Evolutionary conservation across 345 rosid species (phyloP).

Genomic region (Populus davidiana): DNA sequence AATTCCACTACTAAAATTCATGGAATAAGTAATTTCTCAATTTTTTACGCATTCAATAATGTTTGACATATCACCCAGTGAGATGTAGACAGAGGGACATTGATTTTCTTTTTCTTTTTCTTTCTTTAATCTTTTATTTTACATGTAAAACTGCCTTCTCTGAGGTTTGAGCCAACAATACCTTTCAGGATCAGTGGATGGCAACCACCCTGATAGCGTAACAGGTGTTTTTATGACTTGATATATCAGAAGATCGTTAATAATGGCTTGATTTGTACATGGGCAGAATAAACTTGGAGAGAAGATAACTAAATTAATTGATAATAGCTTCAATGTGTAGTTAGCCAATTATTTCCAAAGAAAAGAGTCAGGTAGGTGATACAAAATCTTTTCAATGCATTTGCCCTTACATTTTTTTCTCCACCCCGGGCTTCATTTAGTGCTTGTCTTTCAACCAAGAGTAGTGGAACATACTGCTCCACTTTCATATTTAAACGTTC

Average conservation of each 20-base stretch:
- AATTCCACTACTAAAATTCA: neutral
- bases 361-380: neutral
- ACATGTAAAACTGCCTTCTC: neutral
- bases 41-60: neutral
- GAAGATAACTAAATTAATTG: neutral
- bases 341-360: neutral
- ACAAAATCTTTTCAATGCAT: neutral
- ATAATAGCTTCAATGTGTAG: neutral
- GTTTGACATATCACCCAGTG: neutral
- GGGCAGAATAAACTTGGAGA: neutral
- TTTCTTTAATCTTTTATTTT: neutral
- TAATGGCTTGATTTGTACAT: neutral
- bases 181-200: neutral
- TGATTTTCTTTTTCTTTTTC: neutral
- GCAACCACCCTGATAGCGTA: neutral
- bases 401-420: slow-evolving; percentile 71
- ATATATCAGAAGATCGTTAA: neutral
- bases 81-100: neutral
- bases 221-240: neutral
- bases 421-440: slow-evolving; percentile 40
- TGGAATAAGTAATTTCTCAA: neutral
- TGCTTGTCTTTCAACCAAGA: slow-evolving; percentile 39
- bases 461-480: slow-evolving; percentile 33
- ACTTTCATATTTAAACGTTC: slow-evolving; percentile 30
- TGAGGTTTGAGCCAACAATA: neutral